A percentile compares a stretch with the other conserved stretches of the same genome.
phyloP scores from a whole-genome alignment of 345 rosid species.

The Leavenworthia alabamica region DNA sequence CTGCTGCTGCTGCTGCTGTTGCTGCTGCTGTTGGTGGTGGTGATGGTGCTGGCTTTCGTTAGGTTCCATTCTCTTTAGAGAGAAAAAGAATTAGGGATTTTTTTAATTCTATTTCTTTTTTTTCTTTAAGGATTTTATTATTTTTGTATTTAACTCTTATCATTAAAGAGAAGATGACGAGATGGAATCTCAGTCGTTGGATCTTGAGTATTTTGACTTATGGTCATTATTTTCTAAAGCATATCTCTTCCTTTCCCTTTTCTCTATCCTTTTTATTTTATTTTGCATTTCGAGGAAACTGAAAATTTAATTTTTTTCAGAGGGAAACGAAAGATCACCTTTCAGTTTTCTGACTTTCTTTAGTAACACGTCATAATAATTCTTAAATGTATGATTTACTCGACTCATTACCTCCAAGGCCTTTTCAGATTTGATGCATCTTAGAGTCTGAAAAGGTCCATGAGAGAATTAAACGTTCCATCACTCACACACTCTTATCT shows the following conservation, averaged over 20 bases:
- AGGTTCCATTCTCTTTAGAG: constrained; percentile 47
- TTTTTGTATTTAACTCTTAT: not conserved
- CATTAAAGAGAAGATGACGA: not conserved
- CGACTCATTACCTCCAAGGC: no score
- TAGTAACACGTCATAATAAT: no score
- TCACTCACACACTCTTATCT: no score
- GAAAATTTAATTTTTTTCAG: constrained; percentile 10
- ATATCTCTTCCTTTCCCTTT: not conserved
- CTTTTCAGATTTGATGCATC: no score
- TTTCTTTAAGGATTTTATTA: constrained; percentile 9
- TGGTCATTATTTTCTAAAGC: not conserved
- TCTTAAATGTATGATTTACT: no score
- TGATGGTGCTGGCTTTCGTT: constrained; percentile 45
- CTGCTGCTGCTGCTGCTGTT: not conserved
- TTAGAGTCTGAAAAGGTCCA: no score
- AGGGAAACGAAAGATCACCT: constrained; percentile 4
- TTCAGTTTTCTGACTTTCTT: no score
- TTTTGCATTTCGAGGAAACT: constrained; percentile 11
- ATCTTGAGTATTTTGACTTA: constrained; percentile 11
- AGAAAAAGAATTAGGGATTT: constrained; percentile 29
- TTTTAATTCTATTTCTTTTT: constrained; percentile 8
- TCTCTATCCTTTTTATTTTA: not conserved
- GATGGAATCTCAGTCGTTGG: constrained; percentile 11
- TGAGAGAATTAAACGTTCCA: no score
- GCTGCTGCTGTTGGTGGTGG: constrained; percentile 25